Percentiles rank a stretch among this genome's conserved stretches.
These are phyloP conservation scores for Penicillium sp. DNA, from an alignment of 2,329 filamentous ascomycete species.

Conservation along the genomic window DNA sequence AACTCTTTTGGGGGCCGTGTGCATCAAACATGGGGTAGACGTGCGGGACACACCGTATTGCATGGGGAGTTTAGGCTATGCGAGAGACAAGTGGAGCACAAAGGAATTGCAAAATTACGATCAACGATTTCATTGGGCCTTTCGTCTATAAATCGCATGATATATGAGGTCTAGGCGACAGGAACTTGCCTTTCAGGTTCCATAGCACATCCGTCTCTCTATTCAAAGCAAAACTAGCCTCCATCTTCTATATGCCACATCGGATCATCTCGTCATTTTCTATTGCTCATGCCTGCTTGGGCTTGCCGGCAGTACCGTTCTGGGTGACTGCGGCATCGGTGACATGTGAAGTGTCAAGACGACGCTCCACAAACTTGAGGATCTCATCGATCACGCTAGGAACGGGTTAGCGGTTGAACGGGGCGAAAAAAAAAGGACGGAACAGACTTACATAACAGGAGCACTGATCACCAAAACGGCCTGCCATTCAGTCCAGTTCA, in stretches of 20 bases:
- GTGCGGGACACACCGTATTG: no score
- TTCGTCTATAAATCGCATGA: neutral
- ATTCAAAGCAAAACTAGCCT: conserved; percentile 4
- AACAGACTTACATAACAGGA: conserved; percentile 78
- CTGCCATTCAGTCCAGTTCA: conserved; percentile 87
- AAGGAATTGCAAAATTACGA: neutral
- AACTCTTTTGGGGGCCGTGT: neutral
- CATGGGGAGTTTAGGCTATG: neutral
- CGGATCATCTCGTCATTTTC: conserved; percentile 15
- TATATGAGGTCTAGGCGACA: neutral
- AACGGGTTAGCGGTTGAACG: conserved; percentile 5
- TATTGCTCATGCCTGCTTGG: conserved; percentile 34
- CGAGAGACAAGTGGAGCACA: neutral
- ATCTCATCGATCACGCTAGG: conserved; percentile 75
- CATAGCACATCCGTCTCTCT: conserved; percentile 10
- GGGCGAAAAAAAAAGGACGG: neutral
- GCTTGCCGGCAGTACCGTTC: conserved; percentile 35
- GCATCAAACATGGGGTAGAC: neutral
- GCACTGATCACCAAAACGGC: conserved; percentile 85
- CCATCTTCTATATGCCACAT: conserved; percentile 4
- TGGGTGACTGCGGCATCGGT: conserved; percentile 17
- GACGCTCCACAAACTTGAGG: conserved; percentile 75
- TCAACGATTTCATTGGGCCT: neutral
- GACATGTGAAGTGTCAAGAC: conserved; percentile 52
- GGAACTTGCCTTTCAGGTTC: neutral